Evolutionary conservation across 768 basidiomycete species (phyloP).

Genomic region (Leccinum incarnatum): DNA sequence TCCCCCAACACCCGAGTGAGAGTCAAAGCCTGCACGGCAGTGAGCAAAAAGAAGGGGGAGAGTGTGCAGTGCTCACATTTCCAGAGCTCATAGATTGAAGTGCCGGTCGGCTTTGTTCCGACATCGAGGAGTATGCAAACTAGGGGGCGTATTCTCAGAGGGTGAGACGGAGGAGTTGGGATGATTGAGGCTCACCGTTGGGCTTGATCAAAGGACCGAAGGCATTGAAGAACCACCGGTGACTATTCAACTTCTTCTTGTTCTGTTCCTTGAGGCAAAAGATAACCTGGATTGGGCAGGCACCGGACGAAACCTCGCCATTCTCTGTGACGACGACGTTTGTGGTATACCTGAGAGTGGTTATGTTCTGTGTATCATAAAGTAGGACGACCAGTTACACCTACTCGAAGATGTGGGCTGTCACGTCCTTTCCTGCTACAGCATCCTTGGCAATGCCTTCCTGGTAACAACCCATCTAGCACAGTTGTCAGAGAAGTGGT

Average conservation of each 20-base stretch:
- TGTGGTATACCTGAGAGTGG: constrained; percentile 61
- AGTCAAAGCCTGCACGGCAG: constrained; percentile 59
- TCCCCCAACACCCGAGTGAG: constrained; percentile 82
- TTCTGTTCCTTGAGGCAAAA: constrained; percentile 95
- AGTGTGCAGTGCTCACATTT: constrained; percentile 53
- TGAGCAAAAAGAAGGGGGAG: constrained; percentile 1
- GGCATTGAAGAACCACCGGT: constrained; percentile 98
- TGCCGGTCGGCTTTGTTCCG: constrained; percentile 92
- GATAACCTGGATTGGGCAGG: constrained; percentile 80
- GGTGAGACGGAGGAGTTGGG: neutral
- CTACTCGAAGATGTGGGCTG: constrained; percentile 91
- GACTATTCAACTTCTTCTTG: constrained; percentile 95
- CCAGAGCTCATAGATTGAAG: constrained; percentile 96
- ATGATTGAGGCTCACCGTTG: constrained; percentile 51
- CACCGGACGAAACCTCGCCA: constrained; percentile 75
- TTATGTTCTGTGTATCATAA: neutral
- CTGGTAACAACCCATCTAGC: constrained; percentile 81
- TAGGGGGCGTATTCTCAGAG: constrained; percentile 22
- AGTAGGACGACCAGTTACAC: constrained; percentile 21
- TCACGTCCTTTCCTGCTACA: constrained; percentile 85
- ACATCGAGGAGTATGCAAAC: constrained; percentile 93
- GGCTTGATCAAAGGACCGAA: constrained; percentile 85
- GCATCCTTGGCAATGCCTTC: constrained; percentile 90
- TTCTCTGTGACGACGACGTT: constrained; percentile 73
- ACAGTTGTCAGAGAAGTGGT: neutral